phyloP scores from a whole-genome alignment of 495 filamentous ascomycete genomes.

The Diplogelasinospora grovesii region DNA sequence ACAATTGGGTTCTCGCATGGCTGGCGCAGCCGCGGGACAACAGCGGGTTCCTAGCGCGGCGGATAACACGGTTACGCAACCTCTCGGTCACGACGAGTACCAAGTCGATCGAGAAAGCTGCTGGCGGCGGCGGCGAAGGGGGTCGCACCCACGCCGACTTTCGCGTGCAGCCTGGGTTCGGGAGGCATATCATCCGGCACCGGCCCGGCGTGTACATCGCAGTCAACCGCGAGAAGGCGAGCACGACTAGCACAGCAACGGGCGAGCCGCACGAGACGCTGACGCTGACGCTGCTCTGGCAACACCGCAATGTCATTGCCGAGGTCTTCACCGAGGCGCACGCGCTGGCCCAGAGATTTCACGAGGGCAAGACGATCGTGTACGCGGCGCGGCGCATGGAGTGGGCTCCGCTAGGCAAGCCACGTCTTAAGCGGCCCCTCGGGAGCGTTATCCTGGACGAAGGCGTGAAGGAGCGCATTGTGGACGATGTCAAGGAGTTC shows the following conservation, averaged over 20 bases:
- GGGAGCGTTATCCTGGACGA: constrained; percentile 81
- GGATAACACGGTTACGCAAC: constrained; percentile 44
- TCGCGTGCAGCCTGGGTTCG: constrained; percentile 82
- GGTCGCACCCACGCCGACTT: constrained; percentile 73
- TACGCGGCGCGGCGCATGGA: constrained; percentile 74
- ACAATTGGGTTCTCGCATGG: constrained; percentile 91
- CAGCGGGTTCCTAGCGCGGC: constrained; percentile 37
- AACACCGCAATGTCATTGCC: constrained; percentile 77
- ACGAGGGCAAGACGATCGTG: constrained; percentile 91
- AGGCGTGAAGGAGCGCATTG: constrained; percentile 79
- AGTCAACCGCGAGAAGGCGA: constrained; percentile 77
- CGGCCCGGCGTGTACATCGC: constrained; percentile 72
- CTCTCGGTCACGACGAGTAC: constrained; percentile 43
- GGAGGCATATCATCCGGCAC: constrained; percentile 79
- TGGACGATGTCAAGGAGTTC: constrained; percentile 81
- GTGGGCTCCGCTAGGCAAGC: constrained; percentile 83
- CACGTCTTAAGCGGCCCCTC: constrained; percentile 78
- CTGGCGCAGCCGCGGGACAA: constrained; percentile 71
- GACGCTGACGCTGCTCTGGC: constrained; percentile 84
- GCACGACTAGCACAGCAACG: constrained; percentile 59
- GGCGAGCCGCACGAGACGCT: constrained; percentile 92
- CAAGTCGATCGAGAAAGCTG: constrained; percentile 51
- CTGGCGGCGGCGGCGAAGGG: constrained; percentile 58
- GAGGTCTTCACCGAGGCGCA: constrained; percentile 82
- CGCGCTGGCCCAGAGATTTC: constrained; percentile 61